Evolutionary conservation across 768 basidiomycete species (phyloP).

Genomic region (Lactarius trivialis): DNA sequence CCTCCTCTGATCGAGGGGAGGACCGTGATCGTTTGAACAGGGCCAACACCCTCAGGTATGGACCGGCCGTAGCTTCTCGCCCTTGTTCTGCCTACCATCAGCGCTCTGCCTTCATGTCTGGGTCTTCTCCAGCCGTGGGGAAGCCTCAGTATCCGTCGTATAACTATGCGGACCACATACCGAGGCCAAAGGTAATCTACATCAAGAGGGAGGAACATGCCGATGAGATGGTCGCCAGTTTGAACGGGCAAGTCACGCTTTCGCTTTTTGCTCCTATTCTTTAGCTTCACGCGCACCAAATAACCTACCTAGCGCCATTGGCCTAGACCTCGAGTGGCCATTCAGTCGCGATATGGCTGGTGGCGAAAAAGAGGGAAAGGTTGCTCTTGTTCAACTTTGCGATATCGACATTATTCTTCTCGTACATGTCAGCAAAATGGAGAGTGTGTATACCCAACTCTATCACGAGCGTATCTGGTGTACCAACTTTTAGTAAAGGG

Average conservation of each 20-base stretch:
- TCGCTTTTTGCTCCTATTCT: background rate
- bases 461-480: background rate
- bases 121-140: background rate
- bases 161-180: conserved; percentile 33
- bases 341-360: conserved; percentile 30
- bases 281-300: background rate
- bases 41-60: background rate
- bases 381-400: conserved; percentile 42
- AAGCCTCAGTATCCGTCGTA: conserved; percentile 29
- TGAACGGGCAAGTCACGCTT: conserved; percentile 32
- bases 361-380: conserved; percentile 28
- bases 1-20: background rate
- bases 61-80: background rate
- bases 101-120: background rate
- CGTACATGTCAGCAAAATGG: conserved; percentile 44
- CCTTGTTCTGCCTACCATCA: background rate
- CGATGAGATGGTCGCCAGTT: conserved; percentile 32
- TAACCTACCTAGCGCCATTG: conserved; percentile 35
- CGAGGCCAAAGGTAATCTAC: conserved; percentile 35
- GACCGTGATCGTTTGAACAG: background rate
- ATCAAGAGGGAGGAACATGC: conserved; percentile 38
- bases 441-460: conserved; percentile 29
- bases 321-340: conserved; percentile 49
- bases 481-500: conserved; percentile 26
- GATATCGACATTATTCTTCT: conserved; percentile 40